Evolutionary conservation across 192 early-diverging fungal genomes (phyloP).

Genomic region (Haplosporangium gracile): DNA sequence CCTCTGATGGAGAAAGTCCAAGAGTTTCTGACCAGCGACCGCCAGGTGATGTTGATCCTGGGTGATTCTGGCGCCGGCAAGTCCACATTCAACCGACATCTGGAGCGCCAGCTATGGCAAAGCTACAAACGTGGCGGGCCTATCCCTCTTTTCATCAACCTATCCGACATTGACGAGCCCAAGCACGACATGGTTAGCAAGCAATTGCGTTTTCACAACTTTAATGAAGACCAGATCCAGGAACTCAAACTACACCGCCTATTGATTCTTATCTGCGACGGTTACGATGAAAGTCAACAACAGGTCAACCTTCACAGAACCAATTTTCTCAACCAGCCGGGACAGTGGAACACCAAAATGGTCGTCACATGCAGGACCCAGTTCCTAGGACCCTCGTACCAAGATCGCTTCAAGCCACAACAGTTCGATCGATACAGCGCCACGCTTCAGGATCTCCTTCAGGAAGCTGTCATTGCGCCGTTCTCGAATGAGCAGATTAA

Average conservation of each 20-base stretch:
- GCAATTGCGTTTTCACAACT: neutral
- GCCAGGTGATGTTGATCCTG: neutral
- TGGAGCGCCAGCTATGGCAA: neutral
- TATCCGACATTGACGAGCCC: neutral
- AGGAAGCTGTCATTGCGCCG: neutral
- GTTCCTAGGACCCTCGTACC: neutral
- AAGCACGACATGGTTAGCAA: neutral
- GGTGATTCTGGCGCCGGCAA: slow-evolving; percentile 19
- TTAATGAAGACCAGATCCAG: neutral
- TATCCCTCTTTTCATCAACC: slow-evolving; percentile 5
- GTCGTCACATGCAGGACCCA: slow-evolving; percentile 2
- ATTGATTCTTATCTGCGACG: slow-evolving; percentile 10
- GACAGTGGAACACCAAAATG: neutral
- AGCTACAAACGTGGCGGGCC: neutral
- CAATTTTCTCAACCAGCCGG: neutral
- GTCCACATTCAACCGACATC: slow-evolving; percentile 3
- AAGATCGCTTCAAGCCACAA: neutral
- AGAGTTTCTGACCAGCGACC: neutral
- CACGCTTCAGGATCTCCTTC: neutral
- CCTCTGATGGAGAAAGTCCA: neutral
- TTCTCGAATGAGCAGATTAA: slow-evolving; percentile 1
- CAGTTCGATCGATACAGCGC: neutral
- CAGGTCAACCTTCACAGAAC: neutral
- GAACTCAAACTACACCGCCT: neutral
- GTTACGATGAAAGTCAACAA: neutral